Base-by-base conservation (phyloP, 306 rosid species). In the Cucumis hystrix region DNA sequence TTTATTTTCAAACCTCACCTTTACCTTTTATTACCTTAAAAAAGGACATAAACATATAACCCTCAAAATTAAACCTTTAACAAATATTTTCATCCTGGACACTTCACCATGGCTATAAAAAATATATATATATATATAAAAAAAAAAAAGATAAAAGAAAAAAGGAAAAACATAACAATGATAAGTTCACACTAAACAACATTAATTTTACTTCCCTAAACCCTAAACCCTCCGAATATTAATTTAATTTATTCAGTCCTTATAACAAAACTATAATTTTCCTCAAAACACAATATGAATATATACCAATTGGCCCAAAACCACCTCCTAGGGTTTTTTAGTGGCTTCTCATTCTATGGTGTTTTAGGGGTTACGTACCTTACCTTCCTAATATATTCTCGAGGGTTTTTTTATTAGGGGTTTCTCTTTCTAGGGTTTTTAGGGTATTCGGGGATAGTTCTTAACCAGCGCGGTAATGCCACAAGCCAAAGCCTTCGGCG, bases 401-500 rank as follows among this genome's bases (percentile, higher is more conserved):
- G 18, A 57, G 61, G 64, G 35, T 23, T 3, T 10, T 60, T 28
- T 28, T 28, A 28, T 28, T 60, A 60, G 18, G 65, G 39, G 16
- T 58, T 21, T 10, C 3, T 6, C 21, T 60, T 23, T 15, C 11
- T 45, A 69, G 57, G 75, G 57, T 21, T 47, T 45, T 18, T n/a
- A 58, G 75, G 37, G 37, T 33, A 1, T 2, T 33, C 37, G 37
- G 75, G 49, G 49, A 43, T 43, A 8, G 18, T 70, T 72, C 0
- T 3, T 14, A 0, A 49, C 28, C 1, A 49, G 16, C 5, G 79
- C 92, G 0, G 86, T 91, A 23, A 70, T 67, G 0, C 97, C 96
- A 40, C 98, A 93, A 35, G 83, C 73, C 54, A 91, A 54, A 45
- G 93, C 96, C 17, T 86, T 66, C 0, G 1, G 1, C 1, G 96